phyloP scores from a whole-genome alignment of 108 stramenopile genomes.

The Stephanodiscus minutulus region DNA sequence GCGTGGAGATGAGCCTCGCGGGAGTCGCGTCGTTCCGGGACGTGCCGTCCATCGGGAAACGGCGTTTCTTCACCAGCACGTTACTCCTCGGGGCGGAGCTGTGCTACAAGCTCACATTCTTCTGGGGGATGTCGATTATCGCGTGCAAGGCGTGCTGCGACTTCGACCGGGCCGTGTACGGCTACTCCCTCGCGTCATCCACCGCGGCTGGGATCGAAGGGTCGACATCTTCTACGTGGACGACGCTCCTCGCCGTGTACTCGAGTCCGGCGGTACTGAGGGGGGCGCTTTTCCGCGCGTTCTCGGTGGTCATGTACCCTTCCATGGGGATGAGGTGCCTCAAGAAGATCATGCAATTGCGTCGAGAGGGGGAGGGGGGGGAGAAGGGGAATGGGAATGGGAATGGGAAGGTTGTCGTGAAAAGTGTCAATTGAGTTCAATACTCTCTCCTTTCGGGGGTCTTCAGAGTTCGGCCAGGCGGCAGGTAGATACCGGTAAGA shows the following conservation, averaged over 20 bases:
- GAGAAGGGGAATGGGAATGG: neutral
- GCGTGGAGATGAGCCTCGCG: constrained; percentile 20
- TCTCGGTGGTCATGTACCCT: constrained; percentile 29
- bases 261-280: constrained; percentile 12
- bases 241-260: constrained; percentile 9
- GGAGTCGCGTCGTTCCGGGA: constrained; percentile 1
- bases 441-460: neutral
- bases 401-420: no score
- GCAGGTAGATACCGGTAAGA: neutral
- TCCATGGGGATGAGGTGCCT: constrained; percentile 24
- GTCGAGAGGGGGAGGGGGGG: constrained; percentile 6
- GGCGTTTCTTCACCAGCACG: constrained; percentile 19
- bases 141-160: constrained; percentile 32
- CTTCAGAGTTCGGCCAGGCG: neutral
- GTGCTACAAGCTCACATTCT: constrained; percentile 22
- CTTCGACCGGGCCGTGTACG: constrained; percentile 13
- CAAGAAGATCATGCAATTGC: constrained; percentile 33
- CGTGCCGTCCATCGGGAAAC: neutral
- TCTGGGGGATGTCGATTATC: constrained; percentile 26
- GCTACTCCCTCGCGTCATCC: neutral
- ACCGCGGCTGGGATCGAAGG: no score
- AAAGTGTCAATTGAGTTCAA: no score
- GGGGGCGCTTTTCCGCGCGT: constrained; percentile 19
- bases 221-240: neutral
- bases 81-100: constrained; percentile 15